phyloP scores from a whole-genome alignment of 176 grass and related monocot species.

The Raddia distichophylla region DNA sequence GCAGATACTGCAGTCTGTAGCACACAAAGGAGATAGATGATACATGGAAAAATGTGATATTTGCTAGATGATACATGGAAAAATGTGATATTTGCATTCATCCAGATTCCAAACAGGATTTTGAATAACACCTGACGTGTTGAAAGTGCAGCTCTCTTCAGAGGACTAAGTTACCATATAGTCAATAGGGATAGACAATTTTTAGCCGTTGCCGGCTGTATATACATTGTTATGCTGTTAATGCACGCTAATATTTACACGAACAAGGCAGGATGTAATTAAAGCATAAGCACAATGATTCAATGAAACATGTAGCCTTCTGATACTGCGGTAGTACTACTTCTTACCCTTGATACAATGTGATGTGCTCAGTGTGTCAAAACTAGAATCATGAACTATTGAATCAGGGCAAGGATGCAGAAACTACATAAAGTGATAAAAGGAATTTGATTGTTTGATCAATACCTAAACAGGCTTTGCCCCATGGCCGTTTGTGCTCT shows the following conservation, averaged over 20 bases:
- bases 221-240: constrained; percentile 42
- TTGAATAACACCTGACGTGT: constrained; percentile 40
- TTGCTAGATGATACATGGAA: constrained; percentile 21
- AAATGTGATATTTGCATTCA: constrained; percentile 31
- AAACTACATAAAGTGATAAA: constrained; percentile 67
- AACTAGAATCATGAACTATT: constrained; percentile 81
- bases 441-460: constrained; percentile 84
- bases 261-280: constrained; percentile 25
- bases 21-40: constrained; percentile 15
- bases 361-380: constrained; percentile 36
- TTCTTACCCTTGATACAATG: not conserved
- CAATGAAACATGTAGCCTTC: not conserved
- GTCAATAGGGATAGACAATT: constrained; percentile 42
- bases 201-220: constrained; percentile 52
- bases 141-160: constrained; percentile 27
- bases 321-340: not conserved
- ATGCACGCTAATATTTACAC: constrained; percentile 12
- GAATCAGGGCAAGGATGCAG: constrained; percentile 40
- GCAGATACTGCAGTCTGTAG: constrained; percentile 33
- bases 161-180: constrained; percentile 45
- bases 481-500: constrained; percentile 90
- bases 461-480: constrained; percentile 74
- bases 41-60: constrained; percentile 3
- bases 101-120: constrained; percentile 36
- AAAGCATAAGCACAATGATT: not conserved